Conservation (phyloP, 2,329 filamentous ascomycete genomes). For the Colletotrichum falcatum region DNA sequence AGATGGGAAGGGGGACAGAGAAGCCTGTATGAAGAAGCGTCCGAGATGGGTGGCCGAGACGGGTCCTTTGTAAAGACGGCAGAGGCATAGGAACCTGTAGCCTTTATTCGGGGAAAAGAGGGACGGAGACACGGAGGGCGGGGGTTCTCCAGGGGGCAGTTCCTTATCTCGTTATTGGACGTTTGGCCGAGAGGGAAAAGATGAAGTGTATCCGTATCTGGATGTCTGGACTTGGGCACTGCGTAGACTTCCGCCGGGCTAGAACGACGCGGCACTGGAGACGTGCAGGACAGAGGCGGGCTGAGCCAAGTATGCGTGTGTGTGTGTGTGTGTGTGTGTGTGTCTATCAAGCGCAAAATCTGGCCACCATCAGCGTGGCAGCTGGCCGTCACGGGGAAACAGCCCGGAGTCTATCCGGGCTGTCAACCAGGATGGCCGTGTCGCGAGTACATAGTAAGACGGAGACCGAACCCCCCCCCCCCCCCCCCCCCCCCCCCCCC, state of each 20-base stretch:
- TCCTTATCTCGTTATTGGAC: background rate
- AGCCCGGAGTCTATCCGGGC: constrained; percentile 1
- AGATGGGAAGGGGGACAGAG: background rate
- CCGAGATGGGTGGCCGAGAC: too few species aligned
- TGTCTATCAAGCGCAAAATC: background rate
- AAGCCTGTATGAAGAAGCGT: background rate
- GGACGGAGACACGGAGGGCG: background rate
- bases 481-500: too few species aligned
- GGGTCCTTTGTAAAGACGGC: background rate
- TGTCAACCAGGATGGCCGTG: constrained; percentile 20
- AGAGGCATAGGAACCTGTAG: background rate
- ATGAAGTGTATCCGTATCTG: background rate
- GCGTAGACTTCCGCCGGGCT: background rate
- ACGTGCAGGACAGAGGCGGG: background rate
- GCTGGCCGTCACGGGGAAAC: background rate
- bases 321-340: too few species aligned
- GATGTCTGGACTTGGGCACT: background rate
- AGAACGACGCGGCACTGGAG: background rate
- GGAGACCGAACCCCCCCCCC: too few species aligned
- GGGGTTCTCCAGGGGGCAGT: background rate
- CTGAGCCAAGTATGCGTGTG: background rate
- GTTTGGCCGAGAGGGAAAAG: constrained; percentile 5
- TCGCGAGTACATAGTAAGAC: constrained; percentile 4
- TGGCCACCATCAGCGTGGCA: background rate
- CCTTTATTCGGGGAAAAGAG: background rate